Conservation (phyloP, 2,329 filamentous ascomycete species). For the Purpureocillium lavendulum region DNA sequence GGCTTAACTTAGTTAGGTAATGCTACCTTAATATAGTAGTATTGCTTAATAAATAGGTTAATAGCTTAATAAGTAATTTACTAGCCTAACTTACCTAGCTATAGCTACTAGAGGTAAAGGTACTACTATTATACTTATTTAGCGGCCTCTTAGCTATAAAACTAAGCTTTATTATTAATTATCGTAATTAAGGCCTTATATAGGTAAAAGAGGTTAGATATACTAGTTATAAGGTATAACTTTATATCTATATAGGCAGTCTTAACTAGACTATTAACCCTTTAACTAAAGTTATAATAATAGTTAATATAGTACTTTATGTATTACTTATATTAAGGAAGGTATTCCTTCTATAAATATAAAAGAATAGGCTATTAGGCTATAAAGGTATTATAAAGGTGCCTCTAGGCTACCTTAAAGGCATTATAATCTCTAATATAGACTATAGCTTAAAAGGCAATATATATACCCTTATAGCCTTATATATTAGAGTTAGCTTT, state of each 20-base stretch:
- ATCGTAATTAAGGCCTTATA: background rate
- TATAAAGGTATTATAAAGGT: background rate
- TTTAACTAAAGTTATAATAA: background rate
- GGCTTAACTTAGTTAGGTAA: background rate
- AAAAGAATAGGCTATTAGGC: background rate
- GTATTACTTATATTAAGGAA: background rate
- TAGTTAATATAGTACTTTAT: background rate
- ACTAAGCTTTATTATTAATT: background rate
- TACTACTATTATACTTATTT: background rate
- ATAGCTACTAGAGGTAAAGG: background rate
- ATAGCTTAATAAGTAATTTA: background rate
- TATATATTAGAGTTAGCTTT: background rate
- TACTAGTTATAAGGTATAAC: background rate
- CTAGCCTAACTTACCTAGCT: background rate
- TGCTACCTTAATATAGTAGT: background rate
- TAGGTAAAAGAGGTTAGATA: background rate
- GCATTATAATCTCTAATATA: background rate
- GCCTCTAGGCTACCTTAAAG: background rate
- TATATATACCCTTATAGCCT: background rate
- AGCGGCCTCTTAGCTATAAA: background rate
- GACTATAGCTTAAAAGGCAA: background rate
- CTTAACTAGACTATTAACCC: background rate
- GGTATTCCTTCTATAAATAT: background rate
- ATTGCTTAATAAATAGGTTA: background rate
- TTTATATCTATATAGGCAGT: background rate